Percentiles rank a stretch among this genome's conserved stretches.
phyloP scores from a whole-genome alignment of 2,329 filamentous ascomycete genomes.

The Plectosphaerella plurivora region DNA sequence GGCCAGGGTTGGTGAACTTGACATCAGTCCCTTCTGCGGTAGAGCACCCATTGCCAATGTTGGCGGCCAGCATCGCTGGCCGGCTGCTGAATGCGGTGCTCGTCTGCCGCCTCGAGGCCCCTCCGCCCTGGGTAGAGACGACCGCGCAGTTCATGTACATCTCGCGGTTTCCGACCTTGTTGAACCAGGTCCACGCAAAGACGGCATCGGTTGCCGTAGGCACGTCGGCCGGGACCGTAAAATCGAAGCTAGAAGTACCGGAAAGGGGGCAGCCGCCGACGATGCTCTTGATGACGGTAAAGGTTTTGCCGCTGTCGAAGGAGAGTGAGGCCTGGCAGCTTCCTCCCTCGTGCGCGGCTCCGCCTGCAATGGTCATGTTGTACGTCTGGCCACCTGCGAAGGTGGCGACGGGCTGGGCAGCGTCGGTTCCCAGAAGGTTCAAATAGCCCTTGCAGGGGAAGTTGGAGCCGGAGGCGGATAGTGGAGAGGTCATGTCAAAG shows the following conservation, averaged over 20 bases:
- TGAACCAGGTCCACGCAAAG: slow-evolving; percentile 76
- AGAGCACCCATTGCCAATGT: slow-evolving; percentile 56
- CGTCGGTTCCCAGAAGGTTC: slow-evolving; percentile 39
- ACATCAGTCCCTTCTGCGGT: slow-evolving; percentile 55
- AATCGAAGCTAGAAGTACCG: slow-evolving; percentile 51
- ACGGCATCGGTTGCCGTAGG: slow-evolving; percentile 54
- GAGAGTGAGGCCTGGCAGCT: slow-evolving; percentile 74
- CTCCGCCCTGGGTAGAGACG: slow-evolving; percentile 52
- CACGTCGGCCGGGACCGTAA: slow-evolving; percentile 61
- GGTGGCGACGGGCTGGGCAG: slow-evolving; percentile 50
- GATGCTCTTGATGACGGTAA: slow-evolving; percentile 61
- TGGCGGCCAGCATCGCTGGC: slow-evolving; percentile 68
- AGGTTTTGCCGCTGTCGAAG: slow-evolving; percentile 66
- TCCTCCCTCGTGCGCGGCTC: slow-evolving; percentile 62
- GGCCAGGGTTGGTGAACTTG: slow-evolving; percentile 62
- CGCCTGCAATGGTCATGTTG: slow-evolving; percentile 60
- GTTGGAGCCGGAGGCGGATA: slow-evolving; percentile 55
- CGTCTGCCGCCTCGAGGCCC: slow-evolving; percentile 23
- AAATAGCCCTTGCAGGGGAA: slow-evolving; percentile 73
- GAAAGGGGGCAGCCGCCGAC: slow-evolving; percentile 48
- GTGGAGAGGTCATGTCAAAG: slow-evolving; percentile 68
- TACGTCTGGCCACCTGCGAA: slow-evolving; percentile 60
- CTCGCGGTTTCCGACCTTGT: slow-evolving; percentile 71
- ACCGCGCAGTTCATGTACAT: slow-evolving; percentile 86
- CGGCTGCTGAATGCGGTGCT: slow-evolving; percentile 43